phyloP scores from a whole-genome alignment of 805 yeast species.

The Lipomyces anomalus region DNA sequence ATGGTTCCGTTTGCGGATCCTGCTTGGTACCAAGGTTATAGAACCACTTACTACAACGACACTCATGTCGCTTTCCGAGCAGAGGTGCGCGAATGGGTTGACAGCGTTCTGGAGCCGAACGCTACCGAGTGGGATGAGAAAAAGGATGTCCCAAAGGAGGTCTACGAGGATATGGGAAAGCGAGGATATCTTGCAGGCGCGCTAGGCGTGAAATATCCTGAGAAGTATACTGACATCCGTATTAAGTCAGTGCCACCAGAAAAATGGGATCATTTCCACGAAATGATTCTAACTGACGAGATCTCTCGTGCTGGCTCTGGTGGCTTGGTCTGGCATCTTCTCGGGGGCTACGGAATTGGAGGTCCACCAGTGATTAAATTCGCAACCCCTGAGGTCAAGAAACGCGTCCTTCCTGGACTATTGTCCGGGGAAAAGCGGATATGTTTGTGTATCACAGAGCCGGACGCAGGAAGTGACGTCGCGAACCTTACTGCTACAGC shows the following conservation, averaged over 20 bases:
- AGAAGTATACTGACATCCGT: constrained; percentile 35
- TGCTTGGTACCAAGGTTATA: constrained; percentile 38
- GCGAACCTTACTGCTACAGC: constrained; percentile 40
- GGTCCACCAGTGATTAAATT: constrained; percentile 38
- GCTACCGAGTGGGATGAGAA: constrained; percentile 41
- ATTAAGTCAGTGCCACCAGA: constrained; percentile 36
- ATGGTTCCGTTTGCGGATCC: constrained; percentile 39
- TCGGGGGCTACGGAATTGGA: constrained; percentile 41
- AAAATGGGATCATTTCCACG: constrained; percentile 39
- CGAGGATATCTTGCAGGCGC: constrained; percentile 40
- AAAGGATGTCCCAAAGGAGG: constrained; percentile 31
- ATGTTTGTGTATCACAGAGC: constrained; percentile 41
- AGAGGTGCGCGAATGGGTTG: constrained; percentile 39
- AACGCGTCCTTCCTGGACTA: constrained; percentile 36
- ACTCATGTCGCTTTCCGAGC: constrained; percentile 38
- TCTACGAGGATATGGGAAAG: constrained; percentile 33
- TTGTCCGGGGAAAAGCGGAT: constrained; percentile 37
- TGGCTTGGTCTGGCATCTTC: constrained; percentile 38
- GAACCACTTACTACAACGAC: constrained; percentile 37
- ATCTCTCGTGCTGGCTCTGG: constrained; percentile 38
- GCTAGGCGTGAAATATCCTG: constrained; percentile 36
- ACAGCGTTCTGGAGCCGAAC: constrained; percentile 36
- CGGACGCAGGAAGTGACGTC: constrained; percentile 42
- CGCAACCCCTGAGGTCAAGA: constrained; percentile 31
- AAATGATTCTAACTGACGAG: constrained; percentile 37